Evolutionary conservation across 768 basidiomycete genomes (phyloP).

Genomic region (Auriculariales sp.): DNA sequence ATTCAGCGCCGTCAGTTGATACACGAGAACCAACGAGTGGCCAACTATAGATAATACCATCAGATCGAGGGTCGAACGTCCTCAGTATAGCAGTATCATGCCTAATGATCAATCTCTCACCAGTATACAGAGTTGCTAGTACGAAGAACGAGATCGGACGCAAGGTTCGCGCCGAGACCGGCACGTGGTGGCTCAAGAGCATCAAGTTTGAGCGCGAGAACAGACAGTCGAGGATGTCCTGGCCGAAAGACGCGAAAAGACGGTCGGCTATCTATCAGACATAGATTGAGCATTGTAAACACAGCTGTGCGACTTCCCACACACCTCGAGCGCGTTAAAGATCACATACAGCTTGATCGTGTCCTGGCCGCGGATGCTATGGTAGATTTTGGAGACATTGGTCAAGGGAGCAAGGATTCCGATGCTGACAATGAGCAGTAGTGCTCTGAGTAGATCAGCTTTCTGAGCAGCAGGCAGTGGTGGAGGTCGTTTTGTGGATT

Average conservation of each 20-base stretch:
- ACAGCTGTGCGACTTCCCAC: conserved; percentile 11
- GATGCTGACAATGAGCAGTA: conserved; percentile 63
- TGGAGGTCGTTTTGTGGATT: conserved; percentile 22
- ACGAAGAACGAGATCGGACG: conserved; percentile 74
- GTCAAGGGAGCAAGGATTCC: conserved; percentile 66
- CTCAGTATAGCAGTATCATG: background rate
- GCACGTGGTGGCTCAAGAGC: conserved; percentile 46
- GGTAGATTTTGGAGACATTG: conserved; percentile 96
- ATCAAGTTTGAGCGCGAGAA: conserved; percentile 87
- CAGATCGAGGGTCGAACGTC: background rate
- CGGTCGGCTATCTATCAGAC: conserved; percentile 74
- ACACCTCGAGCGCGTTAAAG: conserved; percentile 93
- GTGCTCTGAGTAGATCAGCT: conserved; percentile 74
- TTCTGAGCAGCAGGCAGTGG: conserved; percentile 78
- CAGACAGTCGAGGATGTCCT: conserved; percentile 91
- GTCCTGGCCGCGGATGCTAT: conserved; percentile 93
- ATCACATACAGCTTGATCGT: conserved; percentile 98
- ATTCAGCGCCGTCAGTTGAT: conserved; percentile 86
- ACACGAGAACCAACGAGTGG: conserved; percentile 90
- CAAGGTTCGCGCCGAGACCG: conserved; percentile 49
- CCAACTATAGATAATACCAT: conserved; percentile 42
- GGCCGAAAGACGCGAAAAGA: conserved; percentile 89
- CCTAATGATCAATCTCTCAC: conserved; percentile 27
- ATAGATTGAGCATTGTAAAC: background rate
- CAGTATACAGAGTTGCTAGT: conserved; percentile 68